These are phyloP conservation scores for Phlegmacium glaucopus DNA, from an alignment of 768 basidiomycete species.

Conservation along the genomic window DNA sequence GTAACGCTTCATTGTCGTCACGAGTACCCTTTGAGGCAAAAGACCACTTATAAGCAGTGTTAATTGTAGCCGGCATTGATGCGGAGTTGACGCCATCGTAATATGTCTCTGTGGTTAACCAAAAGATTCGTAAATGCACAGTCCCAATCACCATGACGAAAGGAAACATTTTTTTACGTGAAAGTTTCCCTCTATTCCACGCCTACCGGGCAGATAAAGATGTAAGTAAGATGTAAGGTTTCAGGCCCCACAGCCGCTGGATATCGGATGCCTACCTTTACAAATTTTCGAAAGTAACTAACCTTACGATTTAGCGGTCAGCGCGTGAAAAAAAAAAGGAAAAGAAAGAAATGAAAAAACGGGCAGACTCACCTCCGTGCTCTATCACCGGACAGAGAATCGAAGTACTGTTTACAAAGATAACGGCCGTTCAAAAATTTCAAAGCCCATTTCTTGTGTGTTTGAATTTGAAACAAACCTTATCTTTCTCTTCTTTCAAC, in stretches of 20 bases:
- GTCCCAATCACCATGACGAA: no score
- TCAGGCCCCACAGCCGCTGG: no score
- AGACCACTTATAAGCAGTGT: conserved; percentile 87
- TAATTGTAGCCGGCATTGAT: conserved; percentile 53
- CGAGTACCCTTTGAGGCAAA: conserved; percentile 67
- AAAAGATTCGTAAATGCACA: no score
- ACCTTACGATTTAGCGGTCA: conserved; percentile 27
- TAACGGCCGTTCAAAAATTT: background rate
- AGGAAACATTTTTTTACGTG: conserved; percentile 40
- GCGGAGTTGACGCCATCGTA: conserved; percentile 59
- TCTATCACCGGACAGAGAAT: conserved; percentile 79
- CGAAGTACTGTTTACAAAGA: conserved; percentile 62
- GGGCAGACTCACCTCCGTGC: conserved; percentile 58
- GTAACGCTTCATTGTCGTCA: conserved; percentile 58
- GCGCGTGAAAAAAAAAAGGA: conserved; percentile 3
- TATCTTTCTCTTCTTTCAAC: conserved; percentile 67
- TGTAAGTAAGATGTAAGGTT: no score
- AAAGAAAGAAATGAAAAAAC: no score
- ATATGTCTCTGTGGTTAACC: conserved; percentile 19
- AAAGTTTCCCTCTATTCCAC: conserved; percentile 79
- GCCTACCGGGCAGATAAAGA: no score
- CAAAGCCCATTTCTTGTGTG: no score
- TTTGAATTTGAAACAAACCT: no score
- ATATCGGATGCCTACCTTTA: conserved; percentile 50
- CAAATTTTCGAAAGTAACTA: conserved; percentile 92